These are phyloP conservation scores for Microsporum audouinii DNA, from an alignment of 2,329 filamentous ascomycete species.

Conservation along the genomic window DNA sequence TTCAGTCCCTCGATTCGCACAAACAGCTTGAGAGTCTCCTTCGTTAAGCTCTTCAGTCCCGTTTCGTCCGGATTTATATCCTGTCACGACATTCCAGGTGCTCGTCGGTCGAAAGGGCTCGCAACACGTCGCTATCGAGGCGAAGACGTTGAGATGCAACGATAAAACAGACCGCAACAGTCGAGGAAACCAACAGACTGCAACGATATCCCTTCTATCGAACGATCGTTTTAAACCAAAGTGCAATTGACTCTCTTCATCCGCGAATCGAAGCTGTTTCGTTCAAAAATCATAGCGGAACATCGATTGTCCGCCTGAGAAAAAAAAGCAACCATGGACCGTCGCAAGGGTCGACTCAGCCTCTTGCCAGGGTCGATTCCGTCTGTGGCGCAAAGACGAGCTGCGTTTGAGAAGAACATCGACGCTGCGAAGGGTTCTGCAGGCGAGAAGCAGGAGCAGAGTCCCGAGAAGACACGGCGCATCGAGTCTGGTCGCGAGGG, in stretches of 20 bases:
- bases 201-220: no score
- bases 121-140: no score
- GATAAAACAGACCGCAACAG: no score
- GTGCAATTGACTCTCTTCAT: background rate
- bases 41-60: no score
- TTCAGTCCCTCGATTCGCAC: no score
- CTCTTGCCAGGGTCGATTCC: conserved; percentile 11
- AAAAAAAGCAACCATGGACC: background rate
- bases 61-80: no score
- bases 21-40: no score
- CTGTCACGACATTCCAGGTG: no score
- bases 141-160: no score
- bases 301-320: conserved; percentile 6
- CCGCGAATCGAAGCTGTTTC: background rate
- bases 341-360: conserved; percentile 7
- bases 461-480: background rate
- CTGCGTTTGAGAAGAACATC: conserved; percentile 16
- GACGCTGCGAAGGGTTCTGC: conserved; percentile 9
- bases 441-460: background rate
- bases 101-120: no score
- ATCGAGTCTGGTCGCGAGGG: background rate
- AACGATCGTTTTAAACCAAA: no score
- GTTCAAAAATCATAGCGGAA: conserved; percentile 7
- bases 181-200: no score
- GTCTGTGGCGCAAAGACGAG: conserved; percentile 17